Conservation (phyloP, 2,329 filamentous ascomycete species). For the Leptographium wingfieldii region DNA sequence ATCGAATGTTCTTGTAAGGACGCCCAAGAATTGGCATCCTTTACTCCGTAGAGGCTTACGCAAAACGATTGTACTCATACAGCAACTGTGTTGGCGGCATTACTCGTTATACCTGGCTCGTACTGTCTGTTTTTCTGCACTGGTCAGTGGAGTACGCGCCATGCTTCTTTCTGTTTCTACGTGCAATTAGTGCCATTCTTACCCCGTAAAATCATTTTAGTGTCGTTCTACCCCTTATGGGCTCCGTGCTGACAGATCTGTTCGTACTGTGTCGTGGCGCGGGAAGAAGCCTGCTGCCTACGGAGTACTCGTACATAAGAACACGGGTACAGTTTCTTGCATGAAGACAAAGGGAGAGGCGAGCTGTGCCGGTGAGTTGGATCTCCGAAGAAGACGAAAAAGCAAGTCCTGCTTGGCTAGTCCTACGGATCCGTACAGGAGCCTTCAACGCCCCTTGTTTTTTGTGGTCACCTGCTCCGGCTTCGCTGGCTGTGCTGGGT, state of each 20-base stretch:
- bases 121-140: background rate
- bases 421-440: background rate
- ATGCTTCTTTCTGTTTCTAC: background rate
- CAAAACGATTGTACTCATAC: background rate
- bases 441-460: background rate
- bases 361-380: no score
- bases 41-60: background rate
- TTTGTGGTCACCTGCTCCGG: background rate
- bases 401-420: background rate
- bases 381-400: no score
- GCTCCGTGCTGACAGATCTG: background rate
- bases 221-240: constrained; percentile 5
- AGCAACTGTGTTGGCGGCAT: background rate
- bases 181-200: constrained; percentile 2
- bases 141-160: background rate
- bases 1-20: background rate
- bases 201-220: constrained; percentile 7
- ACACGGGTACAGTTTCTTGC: background rate
- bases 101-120: background rate
- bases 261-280: background rate
- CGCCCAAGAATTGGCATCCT: background rate
- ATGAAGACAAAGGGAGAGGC: no score
- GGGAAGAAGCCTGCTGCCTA: background rate
- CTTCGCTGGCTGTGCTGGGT: background rate
- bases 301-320: no score